Base-by-base conservation (phyloP, 176 grass and related monocot genomes). In the Cenchrus americanus region DNA sequence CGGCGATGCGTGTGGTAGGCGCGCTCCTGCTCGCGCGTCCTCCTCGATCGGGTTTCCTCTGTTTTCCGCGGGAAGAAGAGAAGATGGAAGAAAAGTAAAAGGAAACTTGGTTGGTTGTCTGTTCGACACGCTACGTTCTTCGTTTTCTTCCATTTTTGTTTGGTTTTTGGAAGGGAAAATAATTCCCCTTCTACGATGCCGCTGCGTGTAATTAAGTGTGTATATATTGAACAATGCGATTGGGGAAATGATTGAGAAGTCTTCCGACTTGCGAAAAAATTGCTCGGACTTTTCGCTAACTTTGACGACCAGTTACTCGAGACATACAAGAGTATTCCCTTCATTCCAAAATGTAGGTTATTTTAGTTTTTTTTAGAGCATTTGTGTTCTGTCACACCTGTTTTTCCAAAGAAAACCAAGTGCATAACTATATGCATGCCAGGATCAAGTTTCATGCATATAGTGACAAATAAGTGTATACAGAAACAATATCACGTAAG, bases 101-200 rank as follows among this genome's bases (percentile, higher is more conserved):
- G 6, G 70, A 62, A 32, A 52, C 70, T 32, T 17, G 52, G 24
- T 41, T 59, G 2, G 2, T 74, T 32, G 5, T 80, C 46, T 50
- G 19, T 64, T 82, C 50, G 40, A 81, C 40, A 81, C 40, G 14
- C 72, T 59, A 59, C 80, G 26, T 70, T 70, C 63, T 83, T 32
- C 11, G 63, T 52, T 70, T 74, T 26, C 40, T 74, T 26, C 40
- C 17, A 37, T 12, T 58, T 58, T 47, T 0, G 18, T 13, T 47
- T 5, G 23, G 34, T 42, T 60, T 75, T 60, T 42, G 63, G 57
- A 82, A 82, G 88, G 37, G 64, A 82, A 82, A 65, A 58, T 37
- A 65, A 17, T 71, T 89, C 64, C 64, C 69, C 77, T 82, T 86
- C 78, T 77, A 58, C 24, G 26, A 86, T 82, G 72, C 77, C 71